Base-by-base conservation (phyloP, 345 rosid genomes). In the Capsella bursapastoris region DNA sequence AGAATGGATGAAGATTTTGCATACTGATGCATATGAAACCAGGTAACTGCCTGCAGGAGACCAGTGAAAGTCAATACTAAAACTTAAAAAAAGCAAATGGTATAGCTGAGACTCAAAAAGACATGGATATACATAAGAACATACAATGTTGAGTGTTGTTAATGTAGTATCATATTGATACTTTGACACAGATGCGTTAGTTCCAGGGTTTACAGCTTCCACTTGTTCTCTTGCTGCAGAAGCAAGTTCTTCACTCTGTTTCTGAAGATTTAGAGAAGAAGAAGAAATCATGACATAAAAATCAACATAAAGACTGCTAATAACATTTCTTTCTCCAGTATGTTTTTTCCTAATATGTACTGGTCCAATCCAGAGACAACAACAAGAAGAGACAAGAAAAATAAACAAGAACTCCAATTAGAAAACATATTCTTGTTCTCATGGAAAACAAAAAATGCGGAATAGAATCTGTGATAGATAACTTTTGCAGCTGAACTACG, bases 1-100 rank as follows among this genome's bases (percentile, higher is more conserved):
- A 96, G 76, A 80, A 89, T 78, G 27, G 96, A 88, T 67, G 89
- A 80, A 10, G 96, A 89, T 84, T 92, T 92, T 27, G 83, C 62
- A 81, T 87, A 89, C 76, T 96, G 95, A 70, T 87, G 89, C 70
- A 90, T 96, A 77, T 96, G 97, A 78, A 88, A 92, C 96, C 96
- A 96, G 53, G 84, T 82, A 78, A 88, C 78, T 4, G 98, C 98
- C 99, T 96, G 75, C 50, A 81, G 40, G 72, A 78, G 72, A 64
- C 8, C 40, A 79, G 62, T 48, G 57, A 57, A 44, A 64, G 66
- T 49, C 53, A 69, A 68, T 55, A 72, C 28, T 44, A 72, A 27
- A 72, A 48, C 13, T 34, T 53, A 3, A 60, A 0, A 72, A 45
- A 61, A 15, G 34, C 28, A 14, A 67, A 59, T 11, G 53, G 47